Conservation (phyloP, 768 basidiomycete species). For the Clathrus columnatus region DNA sequence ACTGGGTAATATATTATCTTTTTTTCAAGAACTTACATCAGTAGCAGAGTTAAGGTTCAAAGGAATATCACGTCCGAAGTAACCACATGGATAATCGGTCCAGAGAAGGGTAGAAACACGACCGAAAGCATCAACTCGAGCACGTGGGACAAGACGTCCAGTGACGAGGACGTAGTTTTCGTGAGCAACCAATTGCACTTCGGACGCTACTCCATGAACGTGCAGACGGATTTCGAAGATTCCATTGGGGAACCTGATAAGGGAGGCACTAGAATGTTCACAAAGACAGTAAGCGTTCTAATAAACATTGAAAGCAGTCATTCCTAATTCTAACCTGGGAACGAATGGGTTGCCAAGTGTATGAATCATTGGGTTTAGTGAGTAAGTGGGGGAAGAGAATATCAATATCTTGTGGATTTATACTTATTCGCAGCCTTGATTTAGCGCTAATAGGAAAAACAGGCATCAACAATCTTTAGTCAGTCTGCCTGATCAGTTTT, state of each 20-base stretch:
- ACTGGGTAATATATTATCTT: not conserved
- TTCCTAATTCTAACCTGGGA: not conserved
- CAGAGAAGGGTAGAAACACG: not conserved
- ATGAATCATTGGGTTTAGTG: not conserved
- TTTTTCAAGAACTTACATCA: not conserved
- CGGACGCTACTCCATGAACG: not conserved
- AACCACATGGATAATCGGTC: not conserved
- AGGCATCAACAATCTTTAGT: too few relatives aligned
- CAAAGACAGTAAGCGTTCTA: not conserved
- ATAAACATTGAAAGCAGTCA: not conserved
- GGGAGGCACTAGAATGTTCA: not conserved
- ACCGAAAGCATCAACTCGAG: not conserved
- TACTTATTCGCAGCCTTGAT: too few relatives aligned
- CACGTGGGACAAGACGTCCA: not conserved
- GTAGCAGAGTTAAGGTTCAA: not conserved
- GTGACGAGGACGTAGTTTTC: not conserved
- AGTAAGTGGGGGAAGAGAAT: not conserved
- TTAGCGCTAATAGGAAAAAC: too few relatives aligned
- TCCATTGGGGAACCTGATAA: not conserved
- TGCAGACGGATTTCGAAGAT: not conserved
- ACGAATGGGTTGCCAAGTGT: slow-evolving; percentile 4
- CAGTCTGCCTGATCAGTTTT: too few relatives aligned
- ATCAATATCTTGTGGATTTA: too few relatives aligned
- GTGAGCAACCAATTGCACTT: not conserved
- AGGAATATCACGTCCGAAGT: not conserved